Conservation (phyloP, 2,329 filamentous ascomycete genomes). For the Trichophyton schoenleinii region DNA sequence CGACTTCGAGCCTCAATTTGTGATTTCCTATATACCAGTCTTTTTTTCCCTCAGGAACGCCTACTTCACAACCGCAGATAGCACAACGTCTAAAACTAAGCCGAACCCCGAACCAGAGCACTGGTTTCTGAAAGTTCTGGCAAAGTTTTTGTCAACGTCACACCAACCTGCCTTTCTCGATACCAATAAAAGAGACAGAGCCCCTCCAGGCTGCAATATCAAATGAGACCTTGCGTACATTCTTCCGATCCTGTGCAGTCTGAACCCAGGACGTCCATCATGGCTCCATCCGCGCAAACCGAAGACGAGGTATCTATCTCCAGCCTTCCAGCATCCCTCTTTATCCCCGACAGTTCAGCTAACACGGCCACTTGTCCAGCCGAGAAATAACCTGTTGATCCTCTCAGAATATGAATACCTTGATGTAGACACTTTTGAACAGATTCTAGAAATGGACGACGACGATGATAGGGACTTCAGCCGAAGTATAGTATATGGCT, state of each 20-base stretch:
- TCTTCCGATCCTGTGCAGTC: slow-evolving; percentile 8
- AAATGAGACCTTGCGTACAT: slow-evolving; percentile 13
- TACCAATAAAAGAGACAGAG: neutral
- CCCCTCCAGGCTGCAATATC: neutral
- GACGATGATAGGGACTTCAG: slow-evolving; percentile 72
- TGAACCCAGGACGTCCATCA: slow-evolving; percentile 12
- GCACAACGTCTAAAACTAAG: neutral
- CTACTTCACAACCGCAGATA: neutral
- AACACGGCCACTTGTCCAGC: slow-evolving; percentile 15
- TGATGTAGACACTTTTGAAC: slow-evolving; percentile 69
- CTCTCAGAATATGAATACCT: slow-evolving; percentile 54
- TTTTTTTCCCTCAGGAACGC: neutral
- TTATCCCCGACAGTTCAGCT: neutral
- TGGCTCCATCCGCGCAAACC: slow-evolving; percentile 10
- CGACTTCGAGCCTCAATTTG: neutral
- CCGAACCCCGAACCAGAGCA: neutral
- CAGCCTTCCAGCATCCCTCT: neutral
- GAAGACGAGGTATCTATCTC: slow-evolving; percentile 6
- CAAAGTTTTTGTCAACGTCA: slow-evolving; percentile 3
- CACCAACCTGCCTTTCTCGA: neutral
- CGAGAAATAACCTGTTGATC: slow-evolving; percentile 41
- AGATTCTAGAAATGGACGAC: slow-evolving; percentile 98
- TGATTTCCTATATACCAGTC: neutral
- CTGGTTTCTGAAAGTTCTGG: neutral
- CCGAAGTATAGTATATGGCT: slow-evolving; percentile 74